Percentiles rank a stretch among this genome's conserved stretches.
phyloP scores from a whole-genome alignment of 441 rosid genomes.

The Arabidopsis lyrata region DNA sequence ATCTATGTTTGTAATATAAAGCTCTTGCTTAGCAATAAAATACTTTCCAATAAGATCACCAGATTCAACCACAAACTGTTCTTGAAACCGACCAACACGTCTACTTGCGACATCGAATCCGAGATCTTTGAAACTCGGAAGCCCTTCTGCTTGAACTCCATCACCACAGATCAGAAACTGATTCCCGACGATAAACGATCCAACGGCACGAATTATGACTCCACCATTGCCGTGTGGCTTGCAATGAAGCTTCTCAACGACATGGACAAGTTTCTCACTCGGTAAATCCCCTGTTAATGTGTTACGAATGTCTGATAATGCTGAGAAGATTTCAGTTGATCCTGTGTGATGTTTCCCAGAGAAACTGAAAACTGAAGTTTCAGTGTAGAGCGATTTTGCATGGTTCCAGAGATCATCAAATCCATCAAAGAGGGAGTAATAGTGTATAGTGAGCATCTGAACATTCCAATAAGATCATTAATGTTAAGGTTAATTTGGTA shows the following conservation, averaged over 20 bases:
- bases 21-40: constrained; percentile 76
- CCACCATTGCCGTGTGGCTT: constrained; percentile 71
- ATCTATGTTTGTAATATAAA: constrained; percentile 53
- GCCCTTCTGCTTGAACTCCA: constrained; percentile 90
- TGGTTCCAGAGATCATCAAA: constrained; percentile 82
- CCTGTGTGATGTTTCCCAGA: constrained; percentile 64
- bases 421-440: constrained; percentile 94
- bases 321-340: constrained; percentile 59
- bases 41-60: constrained; percentile 72
- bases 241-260: constrained; percentile 90
- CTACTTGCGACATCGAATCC: constrained; percentile 74
- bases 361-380: constrained; percentile 75
- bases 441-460: constrained; percentile 95
- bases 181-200: constrained; percentile 85
- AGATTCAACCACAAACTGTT: constrained; percentile 76
- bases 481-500: background rate
- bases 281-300: constrained; percentile 91
- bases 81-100: constrained; percentile 89
- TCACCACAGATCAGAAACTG: constrained; percentile 96
- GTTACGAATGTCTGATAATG: constrained; percentile 68
- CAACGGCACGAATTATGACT: constrained; percentile 78
- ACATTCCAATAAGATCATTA: constrained; percentile 31
- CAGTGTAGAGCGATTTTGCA: constrained; percentile 67
- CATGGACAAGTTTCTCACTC: constrained; percentile 83
- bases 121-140: constrained; percentile 87